Evolutionary conservation across 176 grass and related monocot genomes (phyloP), one percentile per base, ranked within the genome.

Genomic region (Cenchrus purpureus): DNA sequence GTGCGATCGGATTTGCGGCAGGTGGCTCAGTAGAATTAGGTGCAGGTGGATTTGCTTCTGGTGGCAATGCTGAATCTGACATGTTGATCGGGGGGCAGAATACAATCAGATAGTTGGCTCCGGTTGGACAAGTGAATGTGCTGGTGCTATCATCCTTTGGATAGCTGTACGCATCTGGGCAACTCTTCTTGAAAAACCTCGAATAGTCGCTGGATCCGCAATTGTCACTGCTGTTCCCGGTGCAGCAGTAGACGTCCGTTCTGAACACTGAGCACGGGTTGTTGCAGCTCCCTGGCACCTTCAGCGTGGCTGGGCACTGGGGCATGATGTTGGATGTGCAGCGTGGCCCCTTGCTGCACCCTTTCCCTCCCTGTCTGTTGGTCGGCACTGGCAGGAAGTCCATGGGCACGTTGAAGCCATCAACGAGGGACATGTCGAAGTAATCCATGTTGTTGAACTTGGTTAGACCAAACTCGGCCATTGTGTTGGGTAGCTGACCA

Each of bases 401-500:
- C 76, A 91, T 78, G 14, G 76, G 84, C 53, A 94, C 80, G 52
- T 94, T 94, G 86, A 88, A 94, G 12, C 89, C 92, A 0, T 87
- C 17, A 1, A 58, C 1, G 42, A 86, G 55, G 20, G 82, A 88
- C 88, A 94, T 86, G 46, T 91, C 67, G 10, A 83, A 52, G 62
- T 8, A 94, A 82, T 91, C 85, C 1, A 14, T 19, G 4, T 3
- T 40, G 37, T 40, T 40, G 37, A 40, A 4, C 37, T 4, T 2
- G 37, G 3, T 4, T 40, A 40, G 37, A 2, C 3, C 0, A 64
- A 79, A 94, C 29, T 83, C 85, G 1, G 44, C 91, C 2, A 86
- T 73, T 0, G 85, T 93, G 59, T 0, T 2, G 2, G 88, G 89
- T 1, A 71, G 5, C 15, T 37, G 1, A 1, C 79, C 55, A 6